A percentile compares a stretch with the other conserved stretches of the same genome.
Evolutionary conservation across 208 protist species (phyloP).

Genomic region (Leishmania guyanensis): DNA sequence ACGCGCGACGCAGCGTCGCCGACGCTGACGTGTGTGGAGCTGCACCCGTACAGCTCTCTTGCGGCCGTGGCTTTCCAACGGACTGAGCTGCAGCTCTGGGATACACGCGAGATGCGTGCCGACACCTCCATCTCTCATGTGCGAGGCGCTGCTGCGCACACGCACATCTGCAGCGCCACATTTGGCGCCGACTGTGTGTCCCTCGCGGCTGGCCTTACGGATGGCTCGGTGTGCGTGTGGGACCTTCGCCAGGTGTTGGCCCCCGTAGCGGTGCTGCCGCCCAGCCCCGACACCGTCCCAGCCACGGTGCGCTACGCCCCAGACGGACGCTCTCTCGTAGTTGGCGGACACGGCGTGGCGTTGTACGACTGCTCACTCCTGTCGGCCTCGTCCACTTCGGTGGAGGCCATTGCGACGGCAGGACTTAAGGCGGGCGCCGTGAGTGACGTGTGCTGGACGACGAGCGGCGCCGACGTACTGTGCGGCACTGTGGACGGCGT

Average conservation of each 20-base stretch:
- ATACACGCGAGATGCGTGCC: conserved; percentile 80
- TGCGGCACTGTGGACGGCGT: conserved; percentile 47
- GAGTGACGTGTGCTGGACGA: conserved; percentile 54
- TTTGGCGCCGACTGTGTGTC: conserved; percentile 96
- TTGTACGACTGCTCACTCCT: conserved; percentile 17
- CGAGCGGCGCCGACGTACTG: conserved; percentile 36
- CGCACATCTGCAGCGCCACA: conserved; percentile 51
- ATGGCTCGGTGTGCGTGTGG: conserved; percentile 92
- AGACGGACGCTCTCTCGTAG: conserved; percentile 26
- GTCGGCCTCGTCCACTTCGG: conserved; percentile 2
- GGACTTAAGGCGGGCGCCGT: conserved; percentile 13
- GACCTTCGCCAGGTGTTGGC: conserved; percentile 95
- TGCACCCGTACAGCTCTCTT: conserved; percentile 73
- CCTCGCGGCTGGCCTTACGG: conserved; percentile 76
- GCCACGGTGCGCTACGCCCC: conserved; percentile 48
- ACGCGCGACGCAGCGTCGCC: conserved; percentile 13
- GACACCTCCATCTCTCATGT: conserved; percentile 77
- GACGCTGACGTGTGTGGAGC: conserved; percentile 40
- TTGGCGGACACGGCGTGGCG: conserved; percentile 17
- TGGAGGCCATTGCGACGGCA: conserved; percentile 18
- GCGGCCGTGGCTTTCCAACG: conserved; percentile 51
- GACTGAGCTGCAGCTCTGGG: conserved; percentile 87
- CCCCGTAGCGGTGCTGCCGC: conserved; percentile 43
- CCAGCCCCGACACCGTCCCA: conserved; percentile 12
- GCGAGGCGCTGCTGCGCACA: conserved; percentile 5